These are phyloP conservation scores for Corynascus novoguineensis DNA, from an alignment of 495 filamentous ascomycete species.

Conservation along the genomic window DNA sequence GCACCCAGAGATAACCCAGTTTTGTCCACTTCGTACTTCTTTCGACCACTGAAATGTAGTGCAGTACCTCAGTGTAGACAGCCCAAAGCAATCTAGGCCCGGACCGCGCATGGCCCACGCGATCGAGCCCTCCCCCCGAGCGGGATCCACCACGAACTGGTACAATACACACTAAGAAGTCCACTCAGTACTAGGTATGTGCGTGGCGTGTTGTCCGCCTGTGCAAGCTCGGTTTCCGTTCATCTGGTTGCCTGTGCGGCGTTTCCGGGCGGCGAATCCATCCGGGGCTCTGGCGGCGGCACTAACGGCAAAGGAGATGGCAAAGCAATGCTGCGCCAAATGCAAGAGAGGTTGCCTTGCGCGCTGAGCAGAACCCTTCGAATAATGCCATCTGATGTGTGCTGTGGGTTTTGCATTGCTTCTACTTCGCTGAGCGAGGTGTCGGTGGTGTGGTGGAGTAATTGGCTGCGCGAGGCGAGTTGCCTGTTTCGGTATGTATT, in stretches of 20 bases:
- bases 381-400: slow-evolving; percentile 1
- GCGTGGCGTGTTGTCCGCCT: too few relatives aligned
- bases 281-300: neutral
- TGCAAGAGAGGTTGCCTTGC: neutral
- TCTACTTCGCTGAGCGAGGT: neutral
- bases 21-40: too few relatives aligned
- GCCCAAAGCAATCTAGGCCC: neutral
- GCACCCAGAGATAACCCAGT: neutral
- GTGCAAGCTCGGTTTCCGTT: neutral
- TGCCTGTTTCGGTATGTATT: neutral
- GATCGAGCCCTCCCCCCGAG: neutral
- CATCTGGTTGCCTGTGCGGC: slow-evolving; percentile 2
- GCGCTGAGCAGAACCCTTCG: neutral
- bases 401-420: neutral
- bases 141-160: neutral
- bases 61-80: too few relatives aligned
- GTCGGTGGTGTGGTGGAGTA: slow-evolving; percentile 2
- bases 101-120: neutral
- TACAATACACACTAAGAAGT: neutral
- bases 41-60: too few relatives aligned
- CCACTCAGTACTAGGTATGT: too few relatives aligned
- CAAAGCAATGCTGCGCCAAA: neutral
- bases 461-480: neutral
- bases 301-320: neutral
- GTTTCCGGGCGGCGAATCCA: neutral